These are phyloP conservation scores for Cyclotella cryptica DNA, from an alignment of 108 stramenopile genomes.

Conservation along the genomic window DNA sequence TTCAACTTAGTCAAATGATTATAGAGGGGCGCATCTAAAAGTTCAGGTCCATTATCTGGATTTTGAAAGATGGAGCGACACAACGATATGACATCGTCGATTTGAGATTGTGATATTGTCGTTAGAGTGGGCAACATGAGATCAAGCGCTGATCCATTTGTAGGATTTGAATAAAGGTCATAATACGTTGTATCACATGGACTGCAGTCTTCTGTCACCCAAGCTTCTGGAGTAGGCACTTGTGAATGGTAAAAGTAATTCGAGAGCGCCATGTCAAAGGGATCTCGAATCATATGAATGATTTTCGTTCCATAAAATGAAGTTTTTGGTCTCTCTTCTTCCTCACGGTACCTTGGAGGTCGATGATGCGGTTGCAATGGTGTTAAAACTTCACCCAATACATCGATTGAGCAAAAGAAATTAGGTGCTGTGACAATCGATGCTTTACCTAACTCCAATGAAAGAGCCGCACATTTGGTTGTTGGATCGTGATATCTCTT, in stretches of 20 bases:
- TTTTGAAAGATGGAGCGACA: conserved; percentile 16
- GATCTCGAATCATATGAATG: conserved; percentile 25
- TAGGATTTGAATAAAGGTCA: not conserved
- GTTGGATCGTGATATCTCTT: not conserved
- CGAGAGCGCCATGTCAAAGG: conserved; percentile 29
- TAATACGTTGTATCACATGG: conserved; percentile 26
- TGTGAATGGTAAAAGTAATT: conserved; percentile 37
- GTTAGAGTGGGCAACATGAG: conserved; percentile 5
- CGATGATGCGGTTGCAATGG: not conserved
- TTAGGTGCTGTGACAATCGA: conserved; percentile 2
- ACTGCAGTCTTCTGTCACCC: conserved; percentile 23
- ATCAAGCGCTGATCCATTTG: not conserved
- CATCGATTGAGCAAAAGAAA: not conserved
- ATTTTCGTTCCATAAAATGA: conserved; percentile 12
- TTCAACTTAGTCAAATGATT: conserved; percentile 5
- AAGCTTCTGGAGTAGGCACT: conserved; percentile 38
- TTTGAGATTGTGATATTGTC: not conserved
- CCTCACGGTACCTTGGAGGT: not conserved
- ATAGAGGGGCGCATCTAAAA: conserved; percentile 3
- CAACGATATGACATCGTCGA: conserved; percentile 4
- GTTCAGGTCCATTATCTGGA: not conserved
- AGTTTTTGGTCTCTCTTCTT: not conserved
- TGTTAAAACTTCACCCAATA: not conserved
- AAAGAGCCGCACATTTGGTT: not conserved
- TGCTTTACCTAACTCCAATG: not conserved